Base-by-base conservation (phyloP, 495 filamentous ascomycete species). In the Penicillium coprophilum region DNA sequence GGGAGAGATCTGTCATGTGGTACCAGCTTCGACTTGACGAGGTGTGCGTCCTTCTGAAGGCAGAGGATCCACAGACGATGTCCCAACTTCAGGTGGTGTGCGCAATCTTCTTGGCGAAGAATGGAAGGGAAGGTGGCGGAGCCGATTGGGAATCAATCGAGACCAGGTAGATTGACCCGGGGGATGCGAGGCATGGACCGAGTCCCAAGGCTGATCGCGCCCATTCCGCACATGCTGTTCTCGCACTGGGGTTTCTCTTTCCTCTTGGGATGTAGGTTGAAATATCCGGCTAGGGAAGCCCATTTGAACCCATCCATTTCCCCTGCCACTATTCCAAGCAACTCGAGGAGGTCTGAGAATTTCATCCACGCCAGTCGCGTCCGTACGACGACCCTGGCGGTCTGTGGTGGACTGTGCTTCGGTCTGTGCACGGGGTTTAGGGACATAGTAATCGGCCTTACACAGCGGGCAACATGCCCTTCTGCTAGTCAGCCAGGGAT, bases 381-480 rank as follows among this genome's bases (percentile, higher is more conserved):
- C 46, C 8, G 40, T 45, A 41, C 54, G 60, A 46, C 54, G 61
- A 23, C 58, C 66, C 28, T 59, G 57, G 1, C 63, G 66, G 40
- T 66, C 63, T 19, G 49, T 36, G 24, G 30, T 31, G 9, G 61
- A 43, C 13, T 49, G 20, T 23, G 48, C 44, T 34, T 69, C 66
- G 7, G 55, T 46, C 27, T 66, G 60, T 13, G 61, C 27, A 76
- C 88, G 87, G 19, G 89, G 89, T 67, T 96, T 96, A 0, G 92
- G 91, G 34, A 89, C 84, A 69, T 95, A 97, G 71, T 97, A 98
- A 60, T 97, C 92, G 12, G 90, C 87, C 75, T 99, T 99, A 78
- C 94, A 97, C 43, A 97, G 83, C 47, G 95, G 95, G 71, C 95
- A 99, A 71, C 94, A 96, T 12, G 94, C 95, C 57, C 92, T 85